These are phyloP conservation scores for Myriosclerotinia curreyana DNA, from an alignment of 2,329 filamentous ascomycete species.

Conservation along the genomic window DNA sequence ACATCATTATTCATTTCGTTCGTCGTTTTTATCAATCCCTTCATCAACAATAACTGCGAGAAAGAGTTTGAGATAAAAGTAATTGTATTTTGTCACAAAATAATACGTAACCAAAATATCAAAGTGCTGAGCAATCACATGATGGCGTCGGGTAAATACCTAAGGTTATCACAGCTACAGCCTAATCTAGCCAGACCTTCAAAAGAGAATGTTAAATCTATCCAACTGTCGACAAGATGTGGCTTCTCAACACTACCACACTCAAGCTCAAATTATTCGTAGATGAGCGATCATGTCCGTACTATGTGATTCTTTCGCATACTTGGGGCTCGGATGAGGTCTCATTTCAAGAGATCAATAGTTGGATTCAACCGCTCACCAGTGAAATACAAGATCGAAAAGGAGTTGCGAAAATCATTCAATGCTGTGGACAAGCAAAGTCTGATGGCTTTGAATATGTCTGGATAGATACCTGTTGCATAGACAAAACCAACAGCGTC, in stretches of 20 bases:
- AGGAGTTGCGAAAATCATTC: not conserved
- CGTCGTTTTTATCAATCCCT: not conserved
- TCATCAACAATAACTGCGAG: not conserved
- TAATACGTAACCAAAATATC: too few species aligned
- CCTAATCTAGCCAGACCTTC: not conserved
- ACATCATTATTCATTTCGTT: not conserved
- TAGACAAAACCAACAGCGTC: constrained; percentile 17
- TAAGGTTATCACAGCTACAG: too few species aligned
- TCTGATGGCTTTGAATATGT: not conserved
- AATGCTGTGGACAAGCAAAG: not conserved
- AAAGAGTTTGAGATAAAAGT: too few species aligned
- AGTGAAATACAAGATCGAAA: too few species aligned
- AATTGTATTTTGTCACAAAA: too few species aligned
- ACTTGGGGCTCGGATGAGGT: constrained; percentile 16
- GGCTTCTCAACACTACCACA: not conserved
- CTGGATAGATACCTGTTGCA: not conserved
- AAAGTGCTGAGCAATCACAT: too few species aligned
- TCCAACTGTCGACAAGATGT: not conserved
- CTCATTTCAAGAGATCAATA: constrained; percentile 1
- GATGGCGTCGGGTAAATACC: too few species aligned
- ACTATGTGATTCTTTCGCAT: constrained; percentile 16
- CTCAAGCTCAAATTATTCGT: not conserved
- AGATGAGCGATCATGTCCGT: not conserved
- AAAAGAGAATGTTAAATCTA: not conserved
- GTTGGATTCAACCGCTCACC: not conserved